These are phyloP conservation scores for Xenosphaeropsis pyriputrescens DNA, from an alignment of 2,329 filamentous ascomycete genomes.

Conservation along the genomic window DNA sequence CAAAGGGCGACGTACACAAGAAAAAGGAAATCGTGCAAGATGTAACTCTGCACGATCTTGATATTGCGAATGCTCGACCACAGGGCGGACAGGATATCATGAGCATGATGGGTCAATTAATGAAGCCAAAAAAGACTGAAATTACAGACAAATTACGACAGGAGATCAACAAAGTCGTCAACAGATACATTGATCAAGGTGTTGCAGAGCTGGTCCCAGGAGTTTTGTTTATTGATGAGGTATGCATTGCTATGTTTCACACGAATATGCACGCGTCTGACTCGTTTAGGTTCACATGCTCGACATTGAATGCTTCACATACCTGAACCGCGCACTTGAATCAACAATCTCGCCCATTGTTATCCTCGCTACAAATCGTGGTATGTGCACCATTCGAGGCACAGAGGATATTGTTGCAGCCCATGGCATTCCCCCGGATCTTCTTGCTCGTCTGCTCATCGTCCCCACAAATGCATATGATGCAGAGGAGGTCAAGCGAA, in stretches of 20 bases:
- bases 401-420: constrained; percentile 70
- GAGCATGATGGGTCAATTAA: constrained; percentile 99
- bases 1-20: constrained; percentile 98
- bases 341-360: constrained; percentile 91
- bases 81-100: constrained; percentile 98
- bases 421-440: constrained; percentile 88
- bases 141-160: constrained; percentile 92
- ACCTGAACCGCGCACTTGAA: constrained; percentile 95
- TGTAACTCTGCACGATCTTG: constrained; percentile 90
- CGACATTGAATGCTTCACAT: constrained; percentile 97
- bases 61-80: constrained; percentile 87
- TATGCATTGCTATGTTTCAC: constrained; percentile 24
- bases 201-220: constrained; percentile 96
- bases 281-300: constrained; percentile 82
- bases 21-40: constrained; percentile 99
- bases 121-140: constrained; percentile 99
- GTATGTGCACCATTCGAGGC: constrained; percentile 83
- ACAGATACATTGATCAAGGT: constrained; percentile 96
- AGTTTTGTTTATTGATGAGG: constrained; percentile 97
- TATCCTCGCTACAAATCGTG: constrained; percentile 92
- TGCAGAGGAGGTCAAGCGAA: constrained; percentile 79
- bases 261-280: constrained; percentile 10
- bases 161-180: constrained; percentile 99
- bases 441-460: constrained; percentile 86
- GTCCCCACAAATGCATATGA: constrained; percentile 87